Base-by-base conservation (phyloP, 805 yeast species). In the Limtongia smithiae region DNA sequence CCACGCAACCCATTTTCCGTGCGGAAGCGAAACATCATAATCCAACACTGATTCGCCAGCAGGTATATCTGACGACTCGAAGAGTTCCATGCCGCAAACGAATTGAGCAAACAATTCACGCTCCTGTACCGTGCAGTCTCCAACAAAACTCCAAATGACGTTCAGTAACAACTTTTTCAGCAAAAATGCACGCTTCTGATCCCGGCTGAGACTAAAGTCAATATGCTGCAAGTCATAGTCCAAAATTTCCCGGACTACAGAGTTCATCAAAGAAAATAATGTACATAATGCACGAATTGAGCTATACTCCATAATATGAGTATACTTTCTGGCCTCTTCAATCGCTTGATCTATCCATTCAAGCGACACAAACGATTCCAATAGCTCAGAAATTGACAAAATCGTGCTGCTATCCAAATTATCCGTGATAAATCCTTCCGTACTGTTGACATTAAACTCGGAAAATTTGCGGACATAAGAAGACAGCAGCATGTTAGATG, bases 61-160 rank as follows among this genome's bases (percentile, higher is more conserved):
- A 2, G 59, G 34, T 1, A 60, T 39, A 1, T 63, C 55, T 18
- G 32, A 22, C 21, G 43, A 51, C 28, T 25, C 9, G 9, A 25
- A 25, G 9, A 9, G 9, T 7, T 25, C 28, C 9, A 25, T 25
- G 9, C 28, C 28, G 28, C 28, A 25, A 9, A 25, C 28, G 28
- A 46, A 14, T 4, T 22, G 18, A 8, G 56, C 48, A 28, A 69
- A 65, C 0, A 53, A 48, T 0, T 62, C 36, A 1, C 81, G 70
- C 1, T 72, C 77, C 0, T 54, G 58, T 1, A 65, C 37, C 0
- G 69, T 39, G 32, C 76, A 65, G 55, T 81, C 86, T 0, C 91
- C 91, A 0, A 79, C 71, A 59, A 80, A 77, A 0, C 87, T 70
- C 93, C 93, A 85, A 0, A 75, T 62, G 14, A 79, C 35, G 0